Evolutionary conservation across 2,329 filamentous ascomycete genomes (phyloP).

Genomic region (Gremmenia infestans): DNA sequence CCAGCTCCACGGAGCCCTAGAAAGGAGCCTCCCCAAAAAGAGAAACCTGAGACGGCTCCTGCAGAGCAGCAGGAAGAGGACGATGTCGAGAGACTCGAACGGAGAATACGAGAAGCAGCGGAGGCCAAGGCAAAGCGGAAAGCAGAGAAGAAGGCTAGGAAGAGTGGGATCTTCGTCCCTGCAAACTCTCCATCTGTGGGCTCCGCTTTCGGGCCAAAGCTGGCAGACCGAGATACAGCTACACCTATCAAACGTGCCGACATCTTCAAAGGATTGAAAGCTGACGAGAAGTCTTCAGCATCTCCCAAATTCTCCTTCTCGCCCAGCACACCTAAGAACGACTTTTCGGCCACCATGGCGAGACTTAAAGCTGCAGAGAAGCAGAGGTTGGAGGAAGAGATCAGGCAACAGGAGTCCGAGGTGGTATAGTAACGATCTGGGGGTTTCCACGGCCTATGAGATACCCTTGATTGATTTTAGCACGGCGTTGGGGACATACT

Average conservation of each 20-base stretch:
- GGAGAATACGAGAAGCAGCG: slow-evolving; percentile 37
- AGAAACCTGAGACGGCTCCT: neutral
- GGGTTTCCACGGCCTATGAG: slow-evolving; percentile 14
- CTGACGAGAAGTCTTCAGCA: slow-evolving; percentile 37
- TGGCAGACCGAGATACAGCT: slow-evolving; percentile 17
- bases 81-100: slow-evolving; percentile 41
- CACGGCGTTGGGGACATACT: slow-evolving; percentile 25
- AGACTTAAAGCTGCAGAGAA: slow-evolving; percentile 52
- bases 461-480: slow-evolving; percentile 20
- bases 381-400: slow-evolving; percentile 47
- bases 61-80: slow-evolving; percentile 33
- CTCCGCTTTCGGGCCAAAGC: slow-evolving; percentile 5
- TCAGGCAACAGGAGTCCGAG: slow-evolving; percentile 41
- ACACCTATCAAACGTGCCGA: slow-evolving; percentile 32
- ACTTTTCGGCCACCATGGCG: slow-evolving; percentile 45
- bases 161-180: slow-evolving; percentile 30
- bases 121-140: slow-evolving; percentile 35
- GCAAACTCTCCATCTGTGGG: slow-evolving; percentile 20
- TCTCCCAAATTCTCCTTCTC: slow-evolving; percentile 31
- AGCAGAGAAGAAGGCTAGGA: slow-evolving; percentile 35
- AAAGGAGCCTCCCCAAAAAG: slow-evolving; percentile 9
- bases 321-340: slow-evolving; percentile 24
- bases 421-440: slow-evolving; percentile 28
- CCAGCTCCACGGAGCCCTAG: slow-evolving; percentile 14
- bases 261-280: slow-evolving; percentile 34